Evolutionary conservation across 2,329 filamentous ascomycete species (phyloP).

Genomic region (Parastagonospora nodorum): DNA sequence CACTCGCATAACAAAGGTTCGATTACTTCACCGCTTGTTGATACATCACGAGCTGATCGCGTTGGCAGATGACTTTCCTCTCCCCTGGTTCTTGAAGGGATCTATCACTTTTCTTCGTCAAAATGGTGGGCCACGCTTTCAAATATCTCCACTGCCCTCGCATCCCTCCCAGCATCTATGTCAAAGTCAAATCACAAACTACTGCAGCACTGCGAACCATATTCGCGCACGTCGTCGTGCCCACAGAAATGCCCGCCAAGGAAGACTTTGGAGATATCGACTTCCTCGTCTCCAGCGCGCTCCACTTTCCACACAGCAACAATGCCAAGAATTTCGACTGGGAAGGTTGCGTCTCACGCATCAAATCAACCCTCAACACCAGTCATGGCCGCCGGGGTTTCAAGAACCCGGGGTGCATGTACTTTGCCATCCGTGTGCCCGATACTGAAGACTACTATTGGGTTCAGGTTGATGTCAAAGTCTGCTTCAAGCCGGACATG

Average conservation of each 20-base stretch:
- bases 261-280: conserved; percentile 29
- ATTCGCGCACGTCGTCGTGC: conserved; percentile 31
- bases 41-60: too few relatives aligned
- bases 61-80: too few relatives aligned
- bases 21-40: too few relatives aligned
- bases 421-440: conserved; percentile 23
- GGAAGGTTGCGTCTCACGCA: conserved; percentile 8
- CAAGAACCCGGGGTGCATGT: conserved; percentile 25
- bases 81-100: too few relatives aligned
- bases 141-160: conserved; percentile 27
- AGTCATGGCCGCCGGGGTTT: conserved; percentile 20
- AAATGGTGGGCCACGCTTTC: conserved; percentile 35
- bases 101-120: too few relatives aligned
- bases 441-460: conserved; percentile 12
- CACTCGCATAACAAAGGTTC: too few relatives aligned
- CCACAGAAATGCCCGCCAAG: conserved; percentile 32
- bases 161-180: conserved; percentile 23
- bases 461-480: conserved; percentile 34
- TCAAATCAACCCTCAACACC: conserved; percentile 23
- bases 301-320: conserved; percentile 2
- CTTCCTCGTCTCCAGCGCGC: conserved; percentile 20
- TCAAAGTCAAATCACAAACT: conserved; percentile 14
- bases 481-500: conserved; percentile 18
- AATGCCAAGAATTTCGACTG: conserved; percentile 15
- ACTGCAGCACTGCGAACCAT: conserved; percentile 15